Evolutionary conservation across 169 alveolate genomes (phyloP).

Genomic region (Besnoitia besnoiti): DNA sequence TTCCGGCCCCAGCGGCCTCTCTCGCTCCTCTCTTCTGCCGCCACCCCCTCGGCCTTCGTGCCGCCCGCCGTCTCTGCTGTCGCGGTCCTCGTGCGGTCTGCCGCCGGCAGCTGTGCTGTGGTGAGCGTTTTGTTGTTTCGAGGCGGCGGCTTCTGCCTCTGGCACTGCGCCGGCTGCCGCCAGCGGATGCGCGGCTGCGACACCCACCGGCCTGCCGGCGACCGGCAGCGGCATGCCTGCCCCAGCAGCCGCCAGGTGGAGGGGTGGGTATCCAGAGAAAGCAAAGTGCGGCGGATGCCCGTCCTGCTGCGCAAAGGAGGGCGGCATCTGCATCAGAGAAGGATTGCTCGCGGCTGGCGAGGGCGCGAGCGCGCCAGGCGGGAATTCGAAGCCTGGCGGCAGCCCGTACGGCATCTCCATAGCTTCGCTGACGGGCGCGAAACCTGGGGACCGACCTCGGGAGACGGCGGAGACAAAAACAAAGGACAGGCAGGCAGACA

Average conservation of each 20-base stretch:
- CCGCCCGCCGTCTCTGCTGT: not conserved
- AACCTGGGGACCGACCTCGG: not conserved
- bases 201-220: not conserved
- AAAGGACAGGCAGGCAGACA: not conserved
- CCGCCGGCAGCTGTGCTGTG: not conserved
- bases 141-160: not conserved
- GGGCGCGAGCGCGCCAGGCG: slow-evolving; percentile 13
- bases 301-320: not conserved
- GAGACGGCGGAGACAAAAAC: not conserved
- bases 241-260: not conserved
- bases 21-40: not conserved
- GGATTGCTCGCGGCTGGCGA: not conserved
- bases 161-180: not conserved
- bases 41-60: not conserved
- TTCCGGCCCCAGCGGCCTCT: slow-evolving; percentile 5
- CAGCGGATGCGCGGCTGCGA: slow-evolving; percentile 2
- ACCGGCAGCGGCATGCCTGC: slow-evolving; percentile 1
- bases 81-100: not conserved
- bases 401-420: slow-evolving; percentile 18
- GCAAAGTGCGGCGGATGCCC: not conserved
- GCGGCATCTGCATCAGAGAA: not conserved
- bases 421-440: not conserved
- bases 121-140: not conserved
- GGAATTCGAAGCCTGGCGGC: slow-evolving; percentile 33
- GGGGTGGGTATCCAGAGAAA: not conserved